phyloP scores from a whole-genome alignment of 2,329 filamentous ascomycete genomes.

The Acrodontium crateriforme region DNA sequence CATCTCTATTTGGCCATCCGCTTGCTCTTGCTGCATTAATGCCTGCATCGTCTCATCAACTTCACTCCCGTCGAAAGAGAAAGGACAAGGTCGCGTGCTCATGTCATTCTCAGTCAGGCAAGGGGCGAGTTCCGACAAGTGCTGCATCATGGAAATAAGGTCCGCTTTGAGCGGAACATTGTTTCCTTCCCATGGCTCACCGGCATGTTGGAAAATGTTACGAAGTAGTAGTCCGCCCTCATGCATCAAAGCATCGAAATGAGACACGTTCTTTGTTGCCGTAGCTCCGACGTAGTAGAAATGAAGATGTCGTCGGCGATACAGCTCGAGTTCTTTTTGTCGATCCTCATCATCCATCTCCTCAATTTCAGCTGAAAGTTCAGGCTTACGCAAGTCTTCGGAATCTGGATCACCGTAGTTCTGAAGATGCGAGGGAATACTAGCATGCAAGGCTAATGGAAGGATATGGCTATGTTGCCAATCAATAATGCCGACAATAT shows the following conservation, averaged over 20 bases:
- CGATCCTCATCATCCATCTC: constrained; percentile 8
- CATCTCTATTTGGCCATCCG: constrained; percentile 15
- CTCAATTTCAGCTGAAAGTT: constrained; percentile 7
- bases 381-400: constrained; percentile 8
- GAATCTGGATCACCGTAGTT: constrained; percentile 24
- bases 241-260: constrained; percentile 10
- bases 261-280: constrained; percentile 3
- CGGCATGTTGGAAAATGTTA: constrained; percentile 9
- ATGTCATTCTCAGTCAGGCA: neutral
- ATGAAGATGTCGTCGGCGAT: constrained; percentile 13
- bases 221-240: constrained; percentile 7
- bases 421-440: constrained; percentile 23
- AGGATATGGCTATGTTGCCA: constrained; percentile 8
- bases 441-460: constrained; percentile 7
- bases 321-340: constrained; percentile 6
- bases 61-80: constrained; percentile 7
- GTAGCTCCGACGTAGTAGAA: constrained; percentile 15
- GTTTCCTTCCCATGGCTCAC: constrained; percentile 16
- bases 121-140: constrained; percentile 5
- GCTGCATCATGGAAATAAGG: constrained; percentile 7
- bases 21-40: constrained; percentile 9
- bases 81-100: constrained; percentile 5
- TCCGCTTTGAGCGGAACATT: constrained; percentile 12
- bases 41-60: constrained; percentile 12
- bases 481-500: constrained; percentile 17